Conservation (phyloP, 1,139 yeast genomes). For the Zygosaccharomyces pseudobailii region DNA sequence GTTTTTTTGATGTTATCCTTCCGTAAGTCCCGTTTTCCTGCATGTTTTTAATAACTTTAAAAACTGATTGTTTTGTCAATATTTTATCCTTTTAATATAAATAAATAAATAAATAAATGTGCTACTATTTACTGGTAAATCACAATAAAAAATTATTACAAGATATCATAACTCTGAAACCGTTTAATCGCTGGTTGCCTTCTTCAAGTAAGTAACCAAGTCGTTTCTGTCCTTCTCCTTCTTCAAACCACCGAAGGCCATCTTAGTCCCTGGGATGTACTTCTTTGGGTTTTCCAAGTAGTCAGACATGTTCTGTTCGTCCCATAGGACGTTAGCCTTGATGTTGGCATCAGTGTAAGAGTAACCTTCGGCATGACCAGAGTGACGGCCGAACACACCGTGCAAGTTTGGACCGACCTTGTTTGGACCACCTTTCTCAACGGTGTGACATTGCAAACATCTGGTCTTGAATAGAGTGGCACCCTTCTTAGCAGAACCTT, state of each 20-base stretch:
- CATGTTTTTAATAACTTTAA: too few species aligned
- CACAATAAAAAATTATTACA: slow-evolving; percentile 2
- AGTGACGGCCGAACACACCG: slow-evolving; percentile 87
- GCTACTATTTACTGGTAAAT: slow-evolving; percentile 3
- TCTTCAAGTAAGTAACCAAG: slow-evolving; percentile 80
- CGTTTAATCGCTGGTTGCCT: slow-evolving; percentile 44
- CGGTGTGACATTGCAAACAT: slow-evolving; percentile 98
- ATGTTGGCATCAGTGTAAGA: slow-evolving; percentile 98
- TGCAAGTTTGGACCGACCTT: slow-evolving; percentile 98
- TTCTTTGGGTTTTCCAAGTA: slow-evolving; percentile 99
- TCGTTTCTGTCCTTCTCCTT: slow-evolving; percentile 99
- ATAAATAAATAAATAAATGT: slow-evolving; percentile 1
- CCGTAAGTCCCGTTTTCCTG: neutral
- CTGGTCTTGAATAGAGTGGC: slow-evolving; percentile 97
- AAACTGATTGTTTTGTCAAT: neutral
- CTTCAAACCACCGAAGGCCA: slow-evolving; percentile 99
- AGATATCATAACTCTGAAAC: neutral
- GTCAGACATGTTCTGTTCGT: slow-evolving; percentile 82
- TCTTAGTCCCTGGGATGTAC: slow-evolving; percentile 99
- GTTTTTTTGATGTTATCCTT: neutral
- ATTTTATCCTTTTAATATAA: neutral
- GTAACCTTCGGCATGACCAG: slow-evolving; percentile 91
- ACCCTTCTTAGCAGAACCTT: slow-evolving; percentile 93
- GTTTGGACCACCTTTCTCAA: slow-evolving; percentile 93
- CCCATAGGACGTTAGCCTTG: slow-evolving; percentile 89